Base-by-base conservation (phyloP, 371 early-diverging fungal genomes). In the Rhizopus arrhizus region DNA sequence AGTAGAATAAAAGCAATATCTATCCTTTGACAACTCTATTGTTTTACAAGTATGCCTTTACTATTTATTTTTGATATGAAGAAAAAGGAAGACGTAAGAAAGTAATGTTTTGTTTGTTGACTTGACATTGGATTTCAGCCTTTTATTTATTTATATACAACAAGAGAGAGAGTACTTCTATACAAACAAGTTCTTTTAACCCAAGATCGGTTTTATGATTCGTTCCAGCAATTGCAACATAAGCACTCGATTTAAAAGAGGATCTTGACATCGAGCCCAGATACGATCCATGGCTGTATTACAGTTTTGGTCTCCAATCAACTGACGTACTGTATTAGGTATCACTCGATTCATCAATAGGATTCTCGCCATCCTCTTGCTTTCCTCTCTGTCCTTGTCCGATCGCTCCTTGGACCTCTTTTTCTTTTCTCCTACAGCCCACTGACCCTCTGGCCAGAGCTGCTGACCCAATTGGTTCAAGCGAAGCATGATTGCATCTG, bases 281-380 rank as follows among this genome's bases (percentile, higher is more conserved):
- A 81, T 61, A n/a, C 78, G 63, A 59, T 81, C 74, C 81, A 81
- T 81, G 0, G 81, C 72, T 10, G 57, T 64, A 43, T 62, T 72
- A 42, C 72, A 74, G 15, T 81, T 81, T 51, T 78, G 74, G 12
- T 81, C 81, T 11, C 81, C 81, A 58, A 81, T 72, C 11, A 81
- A 34, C 16, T 81, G 81, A 8, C 78, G 61, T 10, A 78, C 73
- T 3, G 74, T 67, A 22, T 55, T 63, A 4, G 81, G 81, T 8
- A 81, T 72, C 10, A 74, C 65, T 22, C 66, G 57, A 12, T 56
- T 55, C 62, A 76, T 72, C 29, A 81, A 41, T 40, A 81, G 11
- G 0, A 36, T 45, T 3, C 76, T 51, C 11, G 81, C 81, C 32
- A 65, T 59, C 3, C 53, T 40, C 40, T 63, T 62, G 3, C 59